These are phyloP conservation scores for Ilyonectria destructans DNA, from an alignment of 2,329 filamentous ascomycete species.

Conservation along the genomic window DNA sequence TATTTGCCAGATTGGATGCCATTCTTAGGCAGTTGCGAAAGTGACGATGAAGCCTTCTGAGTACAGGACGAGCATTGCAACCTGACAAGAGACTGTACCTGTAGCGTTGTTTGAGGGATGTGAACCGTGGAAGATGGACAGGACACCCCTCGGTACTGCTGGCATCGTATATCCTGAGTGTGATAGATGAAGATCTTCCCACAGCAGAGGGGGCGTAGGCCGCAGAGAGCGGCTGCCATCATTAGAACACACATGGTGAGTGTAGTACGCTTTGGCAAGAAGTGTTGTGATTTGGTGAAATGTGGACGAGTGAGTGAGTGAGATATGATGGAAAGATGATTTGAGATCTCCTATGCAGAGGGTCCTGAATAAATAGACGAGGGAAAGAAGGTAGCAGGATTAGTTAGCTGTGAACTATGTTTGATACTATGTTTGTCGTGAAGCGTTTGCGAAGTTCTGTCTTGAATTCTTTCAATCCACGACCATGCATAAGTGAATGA, in stretches of 20 bases:
- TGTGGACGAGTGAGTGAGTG: neutral
- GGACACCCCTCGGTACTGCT: neutral
- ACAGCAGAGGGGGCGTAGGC: neutral
- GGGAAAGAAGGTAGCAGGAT: too few relatives aligned
- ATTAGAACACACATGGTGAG: neutral
- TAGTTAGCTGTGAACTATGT: too few relatives aligned
- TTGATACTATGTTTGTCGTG: too few relatives aligned
- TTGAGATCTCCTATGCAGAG: neutral
- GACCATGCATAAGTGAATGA: neutral
- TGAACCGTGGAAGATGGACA: neutral
- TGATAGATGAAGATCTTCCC: neutral
- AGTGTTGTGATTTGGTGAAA: neutral
- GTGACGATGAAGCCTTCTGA: neutral
- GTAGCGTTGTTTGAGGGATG: neutral
- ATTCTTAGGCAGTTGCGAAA: neutral
- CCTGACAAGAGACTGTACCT: neutral
- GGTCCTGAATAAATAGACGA: neutral
- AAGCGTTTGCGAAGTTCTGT: too few relatives aligned
- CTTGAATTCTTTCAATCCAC: too few relatives aligned
- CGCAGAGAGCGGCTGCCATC: neutral
- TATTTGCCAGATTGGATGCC: too few relatives aligned
- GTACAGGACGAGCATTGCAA: neutral
- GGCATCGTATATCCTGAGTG: neutral
- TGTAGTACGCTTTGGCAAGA: neutral
- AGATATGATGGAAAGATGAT: neutral